Evolutionary conservation across 495 filamentous ascomycete species (phyloP).

Genomic region (Aspergillus funiculosus): DNA sequence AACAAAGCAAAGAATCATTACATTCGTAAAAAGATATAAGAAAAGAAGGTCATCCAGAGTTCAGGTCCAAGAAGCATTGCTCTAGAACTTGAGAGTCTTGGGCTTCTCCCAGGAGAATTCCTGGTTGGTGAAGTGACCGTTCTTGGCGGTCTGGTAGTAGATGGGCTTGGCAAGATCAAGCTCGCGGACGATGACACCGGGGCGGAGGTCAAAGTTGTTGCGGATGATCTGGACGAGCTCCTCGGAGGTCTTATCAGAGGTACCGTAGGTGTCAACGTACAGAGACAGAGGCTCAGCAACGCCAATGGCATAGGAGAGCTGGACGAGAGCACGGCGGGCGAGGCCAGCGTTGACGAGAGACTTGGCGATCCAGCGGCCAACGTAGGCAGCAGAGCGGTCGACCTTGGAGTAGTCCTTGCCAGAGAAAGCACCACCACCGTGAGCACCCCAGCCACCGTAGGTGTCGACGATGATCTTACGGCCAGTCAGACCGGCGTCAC

Average conservation of each 20-base stretch:
- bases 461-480: conserved; percentile 99
- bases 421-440: conserved; percentile 99
- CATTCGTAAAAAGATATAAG: conserved; percentile 39
- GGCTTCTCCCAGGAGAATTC: conserved; percentile 97
- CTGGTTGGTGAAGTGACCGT: conserved; percentile 99
- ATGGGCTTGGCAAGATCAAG: conserved; percentile 92
- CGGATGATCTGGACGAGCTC: conserved; percentile 91
- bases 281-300: conserved; percentile 92
- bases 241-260: conserved; percentile 75
- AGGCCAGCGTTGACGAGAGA: conserved; percentile 86
- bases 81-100: conserved; percentile 87
- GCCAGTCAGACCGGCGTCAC: conserved; percentile 96
- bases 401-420: conserved; percentile 99
- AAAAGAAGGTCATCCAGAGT: conserved; percentile 10
- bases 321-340: conserved; percentile 84
- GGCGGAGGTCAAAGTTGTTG: conserved; percentile 93
- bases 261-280: conserved; percentile 57
- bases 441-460: conserved; percentile 99
- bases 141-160: conserved; percentile 98
- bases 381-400: conserved; percentile 95
- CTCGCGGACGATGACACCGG: conserved; percentile 97
- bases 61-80: conserved; percentile 15
- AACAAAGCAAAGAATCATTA: conserved; percentile 53
- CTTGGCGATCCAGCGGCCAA: conserved; percentile 98
- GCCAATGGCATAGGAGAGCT: conserved; percentile 98